phyloP scores from a whole-genome alignment of 208 protist genomes.

The Leishmania martiniquensis region DNA sequence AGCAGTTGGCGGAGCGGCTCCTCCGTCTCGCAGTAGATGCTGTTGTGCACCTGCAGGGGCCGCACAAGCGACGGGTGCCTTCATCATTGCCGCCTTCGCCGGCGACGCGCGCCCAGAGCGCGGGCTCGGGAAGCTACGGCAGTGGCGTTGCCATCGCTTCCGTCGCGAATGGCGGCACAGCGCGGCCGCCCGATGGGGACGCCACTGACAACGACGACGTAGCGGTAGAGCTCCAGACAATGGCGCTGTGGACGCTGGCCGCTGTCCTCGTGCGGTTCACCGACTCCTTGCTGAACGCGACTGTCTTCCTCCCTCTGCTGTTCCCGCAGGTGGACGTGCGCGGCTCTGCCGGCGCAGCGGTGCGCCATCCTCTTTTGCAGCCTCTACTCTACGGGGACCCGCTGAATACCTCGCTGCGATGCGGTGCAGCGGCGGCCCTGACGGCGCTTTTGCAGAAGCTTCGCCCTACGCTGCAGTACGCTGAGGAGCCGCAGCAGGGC shows the following conservation, averaged over 20 bases:
- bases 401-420: slow-evolving; percentile 26
- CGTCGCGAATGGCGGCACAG: background rate
- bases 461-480: slow-evolving; percentile 68
- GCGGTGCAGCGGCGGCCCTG: slow-evolving; percentile 43
- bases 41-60: slow-evolving; percentile 31
- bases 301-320: slow-evolving; percentile 56
- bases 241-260: slow-evolving; percentile 46
- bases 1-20: slow-evolving; percentile 47
- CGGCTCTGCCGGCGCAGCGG: slow-evolving; percentile 14
- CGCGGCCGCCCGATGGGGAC: background rate
- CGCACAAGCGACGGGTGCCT: no score
- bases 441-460: slow-evolving; percentile 55
- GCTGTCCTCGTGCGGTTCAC: slow-evolving; percentile 63
- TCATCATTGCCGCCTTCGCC: no score
- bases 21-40: slow-evolving; percentile 45
- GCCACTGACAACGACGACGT: background rate
- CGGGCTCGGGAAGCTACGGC: background rate
- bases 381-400: slow-evolving; percentile 55
- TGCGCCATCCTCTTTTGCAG: slow-evolving; percentile 68
- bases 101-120: no score
- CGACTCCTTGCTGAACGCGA: slow-evolving; percentile 53
- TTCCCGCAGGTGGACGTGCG: slow-evolving; percentile 75
- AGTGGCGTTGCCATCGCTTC: background rate
- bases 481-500: slow-evolving; percentile 65
- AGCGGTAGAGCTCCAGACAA: slow-evolving; percentile 40